These are phyloP conservation scores for Chalaropsis thielavioides DNA, from an alignment of 2,329 filamentous ascomycete species.

Conservation along the genomic window DNA sequence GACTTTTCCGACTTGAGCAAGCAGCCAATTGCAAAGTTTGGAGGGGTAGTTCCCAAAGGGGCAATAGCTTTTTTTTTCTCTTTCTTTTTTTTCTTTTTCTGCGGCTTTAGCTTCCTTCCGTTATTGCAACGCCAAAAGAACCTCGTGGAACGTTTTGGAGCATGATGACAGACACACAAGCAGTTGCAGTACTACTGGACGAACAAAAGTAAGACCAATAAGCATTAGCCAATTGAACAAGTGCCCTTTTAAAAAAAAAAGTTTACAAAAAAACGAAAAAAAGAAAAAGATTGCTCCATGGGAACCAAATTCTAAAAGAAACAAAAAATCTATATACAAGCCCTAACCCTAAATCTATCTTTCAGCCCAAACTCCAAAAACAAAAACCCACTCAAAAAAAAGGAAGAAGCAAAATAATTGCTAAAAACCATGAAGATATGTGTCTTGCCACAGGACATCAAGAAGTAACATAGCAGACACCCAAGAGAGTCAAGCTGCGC, in stretches of 20 bases:
- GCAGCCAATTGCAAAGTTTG: background rate
- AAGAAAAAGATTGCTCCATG: background rate
- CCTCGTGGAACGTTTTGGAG: background rate
- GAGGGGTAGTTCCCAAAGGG: conserved; percentile 11
- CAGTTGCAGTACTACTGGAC: background rate
- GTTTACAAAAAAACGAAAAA: background rate
- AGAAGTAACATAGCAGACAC: too few relatives aligned
- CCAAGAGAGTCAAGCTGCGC: too few relatives aligned
- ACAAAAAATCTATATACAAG: too few relatives aligned
- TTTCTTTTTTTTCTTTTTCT: background rate
- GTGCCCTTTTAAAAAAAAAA: background rate
- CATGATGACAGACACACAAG: background rate
- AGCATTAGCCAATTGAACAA: too few relatives aligned
- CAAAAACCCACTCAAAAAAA: too few relatives aligned
- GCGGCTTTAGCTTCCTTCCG: background rate
- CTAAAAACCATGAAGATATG: too few relatives aligned
- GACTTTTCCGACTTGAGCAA: background rate
- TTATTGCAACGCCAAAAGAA: conserved; percentile 4
- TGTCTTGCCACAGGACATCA: too few relatives aligned
- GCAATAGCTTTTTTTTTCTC: background rate
- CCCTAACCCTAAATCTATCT: too few relatives aligned
- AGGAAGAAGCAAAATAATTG: too few relatives aligned
- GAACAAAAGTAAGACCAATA: too few relatives aligned
- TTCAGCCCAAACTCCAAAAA: too few relatives aligned
- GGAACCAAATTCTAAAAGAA: too few relatives aligned